Base-by-base conservation (phyloP, 148 eudicot species). In the Chenopodium berlandieri region DNA sequence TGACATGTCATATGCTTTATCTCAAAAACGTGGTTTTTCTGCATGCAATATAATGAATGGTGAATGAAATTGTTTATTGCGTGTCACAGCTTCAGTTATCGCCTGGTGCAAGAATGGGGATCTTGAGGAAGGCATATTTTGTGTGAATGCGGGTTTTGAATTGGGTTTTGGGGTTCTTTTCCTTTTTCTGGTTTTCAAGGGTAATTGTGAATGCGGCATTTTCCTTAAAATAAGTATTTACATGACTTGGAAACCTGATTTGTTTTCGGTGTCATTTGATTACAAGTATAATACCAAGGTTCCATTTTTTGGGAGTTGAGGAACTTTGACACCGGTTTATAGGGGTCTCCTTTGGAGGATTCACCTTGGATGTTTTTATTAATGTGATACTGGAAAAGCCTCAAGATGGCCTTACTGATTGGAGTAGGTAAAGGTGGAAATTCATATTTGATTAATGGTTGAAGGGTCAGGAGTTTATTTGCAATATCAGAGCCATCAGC, bases 101-200 rank as follows among this genome's bases (percentile, higher is more conserved):
- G 86, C 91, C 90, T 85, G 92, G 91, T 88, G 93, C 98, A 91
- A 92, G 94, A 92, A 88, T 88, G 85, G 81, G 89, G 94, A 91
- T 90, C 88, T 89, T 92, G 92, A 89, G 86, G 97, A 90, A 85
- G 94, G 89, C 89, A 70, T 87, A 19, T 75, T 85, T 84, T 85
- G 80, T 82, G 73, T 87, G 83, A 87, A 78, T 87, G 81, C 79
- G 74, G 86, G 82, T 82, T 76, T 70, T 84, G 84, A 85, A 79
- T 83, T 44, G 88, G 88, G 86, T 84, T 86, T 86, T 78, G 90
- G 85, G 84, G 66, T 80, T 77, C 30, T 82, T 82, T 79, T 74
- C 56, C 71, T 34, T 85, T 84, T 83, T 48, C 79, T 84, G 85
- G 85, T 86, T 78, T 81, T 79, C 83, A 74, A 30, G 86, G 81